These are phyloP conservation scores for Chamaecrista fasciculata DNA, from an alignment of 306 rosid genomes.

Conservation along the genomic window DNA sequence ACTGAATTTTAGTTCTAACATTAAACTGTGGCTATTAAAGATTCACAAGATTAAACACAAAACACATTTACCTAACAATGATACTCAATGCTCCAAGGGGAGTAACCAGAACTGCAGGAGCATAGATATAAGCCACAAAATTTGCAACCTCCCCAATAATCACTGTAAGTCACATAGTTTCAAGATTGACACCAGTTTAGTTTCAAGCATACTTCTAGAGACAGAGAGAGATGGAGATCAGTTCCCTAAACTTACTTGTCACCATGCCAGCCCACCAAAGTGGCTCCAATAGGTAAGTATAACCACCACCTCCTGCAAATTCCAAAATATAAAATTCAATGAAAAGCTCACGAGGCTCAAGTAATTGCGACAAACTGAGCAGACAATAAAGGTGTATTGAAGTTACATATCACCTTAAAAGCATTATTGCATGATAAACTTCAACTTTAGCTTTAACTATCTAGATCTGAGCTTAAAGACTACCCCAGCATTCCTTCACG, in stretches of 20 bases:
- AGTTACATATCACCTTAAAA: not conserved
- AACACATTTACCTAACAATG: slow-evolving; percentile 69
- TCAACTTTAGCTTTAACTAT: not conserved
- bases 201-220: slow-evolving; percentile 1
- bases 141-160: slow-evolving; percentile 89
- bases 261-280: slow-evolving; percentile 99
- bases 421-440: not conserved
- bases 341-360: not conserved
- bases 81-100: slow-evolving; percentile 97
- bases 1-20: slow-evolving; percentile 22
- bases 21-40: slow-evolving; percentile 13
- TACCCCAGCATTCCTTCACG: not conserved
- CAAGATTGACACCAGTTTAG: slow-evolving; percentile 24
- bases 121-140: slow-evolving; percentile 87
- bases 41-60: slow-evolving; percentile 11
- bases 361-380: not conserved
- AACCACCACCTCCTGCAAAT: slow-evolving; percentile 78
- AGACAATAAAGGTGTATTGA: not conserved
- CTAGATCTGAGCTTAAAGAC: slow-evolving; percentile 23
- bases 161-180: slow-evolving; percentile 50
- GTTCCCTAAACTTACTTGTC: slow-evolving; percentile 61
- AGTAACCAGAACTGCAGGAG: slow-evolving; percentile 94
- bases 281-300: slow-evolving; percentile 83
- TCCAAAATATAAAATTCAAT: slow-evolving; percentile 17
- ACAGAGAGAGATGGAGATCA: not conserved